Conservation (phyloP, 129 eudicot genomes). For the Rutidosis leptorrhynchoides region DNA sequence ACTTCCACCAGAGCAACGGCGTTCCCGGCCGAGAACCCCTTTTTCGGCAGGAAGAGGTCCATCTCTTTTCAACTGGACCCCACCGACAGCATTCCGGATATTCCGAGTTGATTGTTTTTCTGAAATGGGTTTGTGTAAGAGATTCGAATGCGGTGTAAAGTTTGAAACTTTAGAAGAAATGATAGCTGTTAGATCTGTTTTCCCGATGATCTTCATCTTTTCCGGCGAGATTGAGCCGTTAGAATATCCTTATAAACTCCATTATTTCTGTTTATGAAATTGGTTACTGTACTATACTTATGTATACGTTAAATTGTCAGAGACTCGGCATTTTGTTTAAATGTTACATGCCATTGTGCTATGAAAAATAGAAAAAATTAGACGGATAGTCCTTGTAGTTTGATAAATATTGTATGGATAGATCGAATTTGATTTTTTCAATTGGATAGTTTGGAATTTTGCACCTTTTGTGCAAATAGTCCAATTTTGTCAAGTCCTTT, state of each 20-base stretch:
- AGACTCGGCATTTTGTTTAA: too few species aligned
- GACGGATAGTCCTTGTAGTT: too few species aligned
- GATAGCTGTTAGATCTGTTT: slow-evolving; percentile 36
- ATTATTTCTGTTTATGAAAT: too few species aligned
- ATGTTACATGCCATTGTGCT: too few species aligned
- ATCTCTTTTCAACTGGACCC: slow-evolving; percentile 51
- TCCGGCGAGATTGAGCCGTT: slow-evolving; percentile 40
- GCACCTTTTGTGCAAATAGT: too few species aligned
- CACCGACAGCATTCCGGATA: slow-evolving; percentile 31
- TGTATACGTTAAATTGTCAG: too few species aligned
- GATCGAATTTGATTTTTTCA: too few species aligned
- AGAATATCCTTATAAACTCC: not conserved
- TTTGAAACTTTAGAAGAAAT: slow-evolving; percentile 31
- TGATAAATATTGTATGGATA: too few species aligned
- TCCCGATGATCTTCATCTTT: slow-evolving; percentile 70
- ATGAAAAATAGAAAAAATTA: too few species aligned
- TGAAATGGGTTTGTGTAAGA: slow-evolving; percentile 35
- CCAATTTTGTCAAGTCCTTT: too few species aligned
- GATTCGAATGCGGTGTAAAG: slow-evolving; percentile 55
- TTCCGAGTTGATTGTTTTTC: slow-evolving; percentile 43
- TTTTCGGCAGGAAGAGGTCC: slow-evolving; percentile 29
- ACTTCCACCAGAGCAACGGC: slow-evolving; percentile 67
- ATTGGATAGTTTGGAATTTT: too few species aligned
- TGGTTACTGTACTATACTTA: too few species aligned
- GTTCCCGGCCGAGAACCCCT: slow-evolving; percentile 61